Conservation (phyloP, 805 yeast species). For the Lachancea dasiensis region DNA sequence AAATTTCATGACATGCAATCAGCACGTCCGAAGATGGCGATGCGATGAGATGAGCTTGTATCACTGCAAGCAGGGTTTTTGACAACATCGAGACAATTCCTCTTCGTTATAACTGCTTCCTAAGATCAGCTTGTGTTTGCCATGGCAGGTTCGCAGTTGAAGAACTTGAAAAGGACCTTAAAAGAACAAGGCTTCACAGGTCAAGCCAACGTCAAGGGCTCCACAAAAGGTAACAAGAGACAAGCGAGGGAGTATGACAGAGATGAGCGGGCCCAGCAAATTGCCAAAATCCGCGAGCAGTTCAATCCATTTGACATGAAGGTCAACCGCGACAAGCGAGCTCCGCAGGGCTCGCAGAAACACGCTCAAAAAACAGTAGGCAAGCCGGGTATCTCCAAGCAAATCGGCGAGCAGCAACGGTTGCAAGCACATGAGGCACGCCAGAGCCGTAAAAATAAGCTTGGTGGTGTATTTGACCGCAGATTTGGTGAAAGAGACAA, state of each 20-base stretch:
- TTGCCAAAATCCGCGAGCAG: constrained; percentile 64
- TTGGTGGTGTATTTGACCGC: constrained; percentile 75
- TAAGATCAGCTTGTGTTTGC: not conserved
- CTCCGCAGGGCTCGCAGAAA: constrained; percentile 35
- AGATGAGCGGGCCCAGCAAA: constrained; percentile 55
- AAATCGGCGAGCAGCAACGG: constrained; percentile 61
- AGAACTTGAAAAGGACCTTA: constrained; percentile 70
- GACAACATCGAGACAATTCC: no score
- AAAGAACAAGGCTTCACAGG: constrained; percentile 82
- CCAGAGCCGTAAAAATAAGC: constrained; percentile 57
- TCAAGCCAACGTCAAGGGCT: constrained; percentile 62
- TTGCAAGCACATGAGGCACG: constrained; percentile 57
- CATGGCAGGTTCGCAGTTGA: constrained; percentile 87
- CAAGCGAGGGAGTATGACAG: constrained; percentile 61
- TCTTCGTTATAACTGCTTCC: not conserved
- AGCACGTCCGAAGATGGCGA: constrained; percentile 1
- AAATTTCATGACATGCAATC: constrained; percentile 9
- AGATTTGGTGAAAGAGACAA: constrained; percentile 86
- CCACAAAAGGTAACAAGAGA: constrained; percentile 39
- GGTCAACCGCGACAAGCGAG: constrained; percentile 55
- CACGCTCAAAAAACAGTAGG: constrained; percentile 48
- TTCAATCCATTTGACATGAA: constrained; percentile 89
- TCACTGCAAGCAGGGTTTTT: not conserved
- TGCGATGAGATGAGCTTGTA: constrained; percentile 19
- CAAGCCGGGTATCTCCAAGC: constrained; percentile 64